A percentile compares a stretch with the other conserved stretches of the same genome.
phyloP scores from a whole-genome alignment of 345 rosid genomes.

The Citrus glauca region DNA sequence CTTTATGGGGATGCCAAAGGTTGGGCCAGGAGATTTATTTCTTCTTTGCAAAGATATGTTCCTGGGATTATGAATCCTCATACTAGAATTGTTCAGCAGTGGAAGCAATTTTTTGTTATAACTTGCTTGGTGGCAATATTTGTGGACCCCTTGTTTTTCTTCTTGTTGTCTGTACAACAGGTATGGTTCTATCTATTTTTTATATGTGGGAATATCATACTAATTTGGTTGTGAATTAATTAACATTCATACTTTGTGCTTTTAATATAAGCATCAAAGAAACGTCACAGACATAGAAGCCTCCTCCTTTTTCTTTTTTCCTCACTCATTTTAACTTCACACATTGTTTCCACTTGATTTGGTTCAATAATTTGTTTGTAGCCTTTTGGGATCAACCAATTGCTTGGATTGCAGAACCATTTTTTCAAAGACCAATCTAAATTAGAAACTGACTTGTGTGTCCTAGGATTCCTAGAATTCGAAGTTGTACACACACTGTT shows the following conservation, averaged over 20 bases:
- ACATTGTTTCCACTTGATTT: not conserved
- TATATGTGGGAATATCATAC: not conserved
- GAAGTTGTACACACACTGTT: not conserved
- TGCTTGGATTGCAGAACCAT: not conserved
- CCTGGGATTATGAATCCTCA: slow-evolving; percentile 88
- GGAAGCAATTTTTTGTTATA: slow-evolving; percentile 70
- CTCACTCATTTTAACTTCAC: not conserved
- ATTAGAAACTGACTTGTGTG: not conserved
- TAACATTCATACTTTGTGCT: not conserved
- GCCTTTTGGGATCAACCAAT: not conserved
- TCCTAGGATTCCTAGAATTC: not conserved
- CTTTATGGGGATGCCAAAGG: slow-evolving; percentile 83
- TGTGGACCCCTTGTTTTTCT: slow-evolving; percentile 81
- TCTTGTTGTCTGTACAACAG: slow-evolving; percentile 46
- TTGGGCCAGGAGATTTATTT: slow-evolving; percentile 55
- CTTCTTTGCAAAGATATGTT: slow-evolving; percentile 32
- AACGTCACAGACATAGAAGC: not conserved
- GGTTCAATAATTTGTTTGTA: not conserved
- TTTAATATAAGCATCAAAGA: not conserved
- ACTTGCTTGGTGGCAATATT: slow-evolving; percentile 75
- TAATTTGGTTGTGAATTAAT: not conserved
- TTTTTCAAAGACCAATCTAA: not conserved
- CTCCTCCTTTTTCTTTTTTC: not conserved
- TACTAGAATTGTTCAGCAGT: slow-evolving; percentile 47
- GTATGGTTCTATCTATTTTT: slow-evolving; percentile 31